Evolutionary conservation across 2,329 filamentous ascomycete species (phyloP).

Genomic region (Scortechinia acanthostroma): DNA sequence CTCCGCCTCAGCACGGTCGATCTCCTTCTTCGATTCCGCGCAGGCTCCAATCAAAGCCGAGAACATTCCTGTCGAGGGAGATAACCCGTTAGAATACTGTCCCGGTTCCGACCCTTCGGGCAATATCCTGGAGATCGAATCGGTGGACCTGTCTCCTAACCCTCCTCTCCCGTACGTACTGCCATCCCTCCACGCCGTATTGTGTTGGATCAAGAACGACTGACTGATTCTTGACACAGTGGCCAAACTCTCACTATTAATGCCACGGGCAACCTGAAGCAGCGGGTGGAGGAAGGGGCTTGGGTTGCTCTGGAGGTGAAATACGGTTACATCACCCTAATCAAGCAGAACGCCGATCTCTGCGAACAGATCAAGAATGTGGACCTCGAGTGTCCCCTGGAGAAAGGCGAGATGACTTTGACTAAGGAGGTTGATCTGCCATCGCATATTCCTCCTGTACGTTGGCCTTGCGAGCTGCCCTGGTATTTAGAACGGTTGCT

Average conservation of each 20-base stretch:
- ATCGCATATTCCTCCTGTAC: conserved; percentile 52
- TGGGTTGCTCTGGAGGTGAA: conserved; percentile 56
- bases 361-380: conserved; percentile 59
- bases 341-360: conserved; percentile 52
- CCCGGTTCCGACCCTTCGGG: conserved; percentile 32
- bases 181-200: no score
- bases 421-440: conserved; percentile 59
- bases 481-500: no score
- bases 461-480: no score
- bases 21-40: not conserved
- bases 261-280: conserved; percentile 36
- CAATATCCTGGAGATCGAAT: conserved; percentile 48
- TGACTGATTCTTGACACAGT: not conserved
- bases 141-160: conserved; percentile 54
- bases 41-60: conserved; percentile 17
- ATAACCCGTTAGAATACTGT: conserved; percentile 57
- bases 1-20: not conserved
- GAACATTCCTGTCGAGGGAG: conserved; percentile 42
- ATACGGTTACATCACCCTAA: conserved; percentile 60
- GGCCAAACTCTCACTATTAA: not conserved
- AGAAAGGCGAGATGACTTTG: conserved; percentile 47
- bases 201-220: no score
- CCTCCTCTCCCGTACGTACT: conserved; percentile 53
- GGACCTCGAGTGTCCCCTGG: conserved; percentile 54
- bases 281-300: conserved; percentile 49